Percentiles rank a stretch among this genome's conserved stretches.
phyloP scores from a whole-genome alignment of 2,329 filamentous ascomycete species.

The Fusarium piperis region DNA sequence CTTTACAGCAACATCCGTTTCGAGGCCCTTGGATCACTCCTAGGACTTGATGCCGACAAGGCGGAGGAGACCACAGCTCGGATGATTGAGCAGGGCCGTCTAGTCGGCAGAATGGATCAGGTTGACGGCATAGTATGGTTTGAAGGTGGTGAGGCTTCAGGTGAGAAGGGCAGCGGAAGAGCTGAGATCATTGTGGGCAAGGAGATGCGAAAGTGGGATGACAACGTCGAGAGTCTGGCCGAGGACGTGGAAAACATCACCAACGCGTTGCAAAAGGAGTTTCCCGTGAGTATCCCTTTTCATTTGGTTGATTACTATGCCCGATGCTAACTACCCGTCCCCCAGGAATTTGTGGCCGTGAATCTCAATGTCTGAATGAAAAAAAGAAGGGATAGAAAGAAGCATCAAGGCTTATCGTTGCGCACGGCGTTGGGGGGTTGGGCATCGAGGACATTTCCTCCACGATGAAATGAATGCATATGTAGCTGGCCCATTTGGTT shows the following conservation, averaged over 20 bases:
- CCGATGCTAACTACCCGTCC: slow-evolving; percentile 14
- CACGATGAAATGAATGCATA: slow-evolving; percentile 32
- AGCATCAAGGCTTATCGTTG: slow-evolving; percentile 29
- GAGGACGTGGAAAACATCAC: slow-evolving; percentile 92
- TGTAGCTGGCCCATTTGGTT: slow-evolving; percentile 17
- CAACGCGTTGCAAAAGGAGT: slow-evolving; percentile 80
- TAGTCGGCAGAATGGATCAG: slow-evolving; percentile 92
- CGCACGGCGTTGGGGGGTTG: slow-evolving; percentile 37
- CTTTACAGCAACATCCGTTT: slow-evolving; percentile 82
- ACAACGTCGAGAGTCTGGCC: slow-evolving; percentile 84
- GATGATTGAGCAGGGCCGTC: slow-evolving; percentile 94
- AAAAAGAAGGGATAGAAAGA: slow-evolving; percentile 9
- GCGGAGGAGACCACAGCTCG: slow-evolving; percentile 91
- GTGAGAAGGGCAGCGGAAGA: slow-evolving; percentile 73
- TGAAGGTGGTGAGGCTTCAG: slow-evolving; percentile 76
- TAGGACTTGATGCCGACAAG: slow-evolving; percentile 81
- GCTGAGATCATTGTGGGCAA: slow-evolving; percentile 71
- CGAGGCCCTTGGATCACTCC: slow-evolving; percentile 77
- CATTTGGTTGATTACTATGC: not conserved
- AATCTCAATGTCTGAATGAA: slow-evolving; percentile 58
- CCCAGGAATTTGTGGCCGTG: slow-evolving; percentile 65
- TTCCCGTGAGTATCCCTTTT: slow-evolving; percentile 64
- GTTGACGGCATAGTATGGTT: slow-evolving; percentile 91
- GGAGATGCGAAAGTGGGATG: slow-evolving; percentile 87
- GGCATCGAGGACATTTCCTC: slow-evolving; percentile 27